A percentile compares a stretch with the other conserved stretches of the same genome.
Conservation (phyloP, 2,329 filamentous ascomycete species). For the Emergomyces africanus region DNA sequence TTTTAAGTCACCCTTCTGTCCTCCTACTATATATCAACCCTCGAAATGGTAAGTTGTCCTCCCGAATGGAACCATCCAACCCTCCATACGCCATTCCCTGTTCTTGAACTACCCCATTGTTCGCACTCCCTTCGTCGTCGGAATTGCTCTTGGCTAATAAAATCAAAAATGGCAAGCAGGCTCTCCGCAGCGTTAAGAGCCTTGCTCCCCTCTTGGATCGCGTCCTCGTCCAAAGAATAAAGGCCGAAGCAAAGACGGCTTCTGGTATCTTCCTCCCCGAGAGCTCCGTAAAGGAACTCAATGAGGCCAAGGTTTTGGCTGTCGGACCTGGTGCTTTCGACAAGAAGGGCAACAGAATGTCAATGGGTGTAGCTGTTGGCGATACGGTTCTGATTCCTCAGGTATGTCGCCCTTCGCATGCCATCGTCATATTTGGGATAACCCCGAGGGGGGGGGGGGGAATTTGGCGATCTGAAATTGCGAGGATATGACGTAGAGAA, state of each 20-base stretch:
- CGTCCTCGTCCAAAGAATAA: constrained; percentile 94
- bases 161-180: constrained; percentile 17
- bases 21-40: neutral
- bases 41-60: neutral
- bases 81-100: neutral
- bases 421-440: neutral
- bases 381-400: constrained; percentile 94
- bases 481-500: neutral
- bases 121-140: constrained; percentile 1
- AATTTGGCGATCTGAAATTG: neutral
- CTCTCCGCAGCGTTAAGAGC: constrained; percentile 88
- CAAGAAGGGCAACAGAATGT: constrained; percentile 77
- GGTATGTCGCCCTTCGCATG: constrained; percentile 42
- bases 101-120: neutral
- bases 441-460: too few relatives aligned
- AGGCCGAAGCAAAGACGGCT: constrained; percentile 93
- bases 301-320: constrained; percentile 91
- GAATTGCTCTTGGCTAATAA: neutral
- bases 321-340: constrained; percentile 82
- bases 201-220: constrained; percentile 95
- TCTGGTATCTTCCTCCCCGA: constrained; percentile 96
- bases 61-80: neutral
- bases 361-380: constrained; percentile 68
- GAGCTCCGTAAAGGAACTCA: constrained; percentile 93
- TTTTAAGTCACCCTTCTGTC: neutral